phyloP scores from a whole-genome alignment of 306 rosid genomes.

The Vigna radiata region DNA sequence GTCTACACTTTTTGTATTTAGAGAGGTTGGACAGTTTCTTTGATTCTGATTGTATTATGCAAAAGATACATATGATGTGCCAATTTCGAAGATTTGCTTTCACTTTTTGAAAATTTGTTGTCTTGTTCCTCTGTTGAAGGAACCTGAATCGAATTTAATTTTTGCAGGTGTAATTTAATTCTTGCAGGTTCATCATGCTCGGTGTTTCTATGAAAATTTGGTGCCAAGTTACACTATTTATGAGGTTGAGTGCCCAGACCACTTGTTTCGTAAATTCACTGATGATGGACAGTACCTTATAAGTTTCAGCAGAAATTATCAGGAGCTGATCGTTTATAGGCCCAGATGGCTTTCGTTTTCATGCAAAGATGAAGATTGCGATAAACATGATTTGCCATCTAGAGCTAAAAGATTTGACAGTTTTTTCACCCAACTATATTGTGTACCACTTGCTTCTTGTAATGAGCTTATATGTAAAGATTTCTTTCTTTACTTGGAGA shows the following conservation, averaged over 20 bases:
- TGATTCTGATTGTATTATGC: not conserved
- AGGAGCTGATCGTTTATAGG: constrained; percentile 82
- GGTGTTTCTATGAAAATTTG: constrained; percentile 90
- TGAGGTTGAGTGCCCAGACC: constrained; percentile 92
- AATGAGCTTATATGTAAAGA: constrained; percentile 92
- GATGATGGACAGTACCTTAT: constrained; percentile 94
- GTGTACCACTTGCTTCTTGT: constrained; percentile 78
- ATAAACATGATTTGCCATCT: constrained; percentile 72
- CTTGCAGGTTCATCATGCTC: constrained; percentile 85
- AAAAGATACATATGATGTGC: constrained; percentile 13
- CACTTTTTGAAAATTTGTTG: constrained; percentile 27
- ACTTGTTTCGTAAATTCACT: constrained; percentile 89
- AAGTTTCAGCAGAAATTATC: constrained; percentile 86
- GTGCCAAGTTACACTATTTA: constrained; percentile 85
- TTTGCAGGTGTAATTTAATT: constrained; percentile 65
- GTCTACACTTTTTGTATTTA: constrained; percentile 21
- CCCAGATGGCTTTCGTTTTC: constrained; percentile 93
- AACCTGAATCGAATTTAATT: constrained; percentile 61
- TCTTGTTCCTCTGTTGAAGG: constrained; percentile 51
- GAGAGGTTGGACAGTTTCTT: constrained; percentile 1
- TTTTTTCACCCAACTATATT: constrained; percentile 79
- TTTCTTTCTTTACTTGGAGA: constrained; percentile 91
- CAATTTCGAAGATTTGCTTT: constrained; percentile 25
- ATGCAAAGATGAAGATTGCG: constrained; percentile 83
- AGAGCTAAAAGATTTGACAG: constrained; percentile 83